These are phyloP conservation scores for Pseudozyma tsukubaensis DNA, from an alignment of 1,284 basidiomycete genomes.

Conservation along the genomic window DNA sequence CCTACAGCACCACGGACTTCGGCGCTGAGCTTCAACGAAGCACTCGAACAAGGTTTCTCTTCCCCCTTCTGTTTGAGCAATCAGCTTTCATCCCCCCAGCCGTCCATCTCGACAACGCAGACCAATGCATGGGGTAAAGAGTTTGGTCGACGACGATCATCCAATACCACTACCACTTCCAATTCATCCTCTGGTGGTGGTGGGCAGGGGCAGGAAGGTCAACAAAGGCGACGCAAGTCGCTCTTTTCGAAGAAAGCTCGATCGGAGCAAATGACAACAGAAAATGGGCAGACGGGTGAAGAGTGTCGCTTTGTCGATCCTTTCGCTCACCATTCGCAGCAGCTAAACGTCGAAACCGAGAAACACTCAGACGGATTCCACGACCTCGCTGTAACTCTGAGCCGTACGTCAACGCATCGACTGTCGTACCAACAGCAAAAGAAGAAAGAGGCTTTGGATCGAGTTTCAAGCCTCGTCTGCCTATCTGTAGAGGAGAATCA, in stretches of 20 bases:
- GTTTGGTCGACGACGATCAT: constrained; percentile 25
- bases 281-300: neutral
- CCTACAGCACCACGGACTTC: constrained; percentile 11
- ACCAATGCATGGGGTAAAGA: constrained; percentile 9
- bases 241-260: constrained; percentile 33
- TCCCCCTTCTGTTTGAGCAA: constrained; percentile 32
- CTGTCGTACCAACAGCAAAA: constrained; percentile 5
- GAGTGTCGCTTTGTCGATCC: constrained; percentile 21
- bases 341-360: no score
- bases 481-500: constrained; percentile 17
- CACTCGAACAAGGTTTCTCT: constrained; percentile 25
- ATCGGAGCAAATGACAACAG: constrained; percentile 2
- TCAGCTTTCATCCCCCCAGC: constrained; percentile 21
- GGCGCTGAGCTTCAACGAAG: constrained; percentile 29
- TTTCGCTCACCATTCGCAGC: constrained; percentile 7
- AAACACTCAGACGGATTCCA: no score
- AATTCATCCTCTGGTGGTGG: constrained; percentile 1
- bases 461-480: constrained; percentile 35
- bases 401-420: no score
- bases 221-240: constrained; percentile 28
- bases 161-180: constrained; percentile 28
- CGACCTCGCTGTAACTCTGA: no score
- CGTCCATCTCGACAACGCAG: constrained; percentile 2
- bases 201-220: constrained; percentile 11
- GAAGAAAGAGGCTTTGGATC: constrained; percentile 32